Evolutionary conservation across 108 stramenopile genomes (phyloP), one percentile per base, ranked within the genome.

Genomic region (Mayamaea pseudoterrestris): DNA sequence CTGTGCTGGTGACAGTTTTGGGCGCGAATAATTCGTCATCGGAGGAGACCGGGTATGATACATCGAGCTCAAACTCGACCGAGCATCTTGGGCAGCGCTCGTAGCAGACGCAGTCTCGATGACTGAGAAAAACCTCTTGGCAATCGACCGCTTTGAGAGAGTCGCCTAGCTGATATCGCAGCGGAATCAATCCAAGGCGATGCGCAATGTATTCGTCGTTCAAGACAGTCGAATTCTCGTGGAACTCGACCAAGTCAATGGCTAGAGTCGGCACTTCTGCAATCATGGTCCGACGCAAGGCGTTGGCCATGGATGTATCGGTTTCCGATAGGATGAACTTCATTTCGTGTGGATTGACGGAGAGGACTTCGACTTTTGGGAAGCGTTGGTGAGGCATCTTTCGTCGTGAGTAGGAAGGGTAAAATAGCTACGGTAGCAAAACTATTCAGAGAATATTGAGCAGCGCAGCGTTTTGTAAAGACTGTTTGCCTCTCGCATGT

Each of bases 191-290:
- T 9, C 98, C 98, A 53, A 99, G 44, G 18, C 98, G 70, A 73
- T 99, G 98, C 8, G 94, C 93, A 41, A 99, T 75, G 51, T 94
- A 94, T 65, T 99, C 98, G 63, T 99, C 98, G 37, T 95, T 90
- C 43, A 97, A 43, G 4, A 85, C 88, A 26, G 88, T 76, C 0
- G 94, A 76, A 77, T 99, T 99, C 27, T 92, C 92, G 29, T 70
- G 57, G 67, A 94, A 80, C 40, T 85, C 83, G 14, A 99, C 98
- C 26, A 96, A 68, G 53, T 99, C 96, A 57, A 99, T 97, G 4
- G 92, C 92, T 62, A 99, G 40, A 0, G 95, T 97, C 12, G 86
- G 85, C 2, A 88, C 86, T 75, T 99, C 96, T n/a, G 82, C 90
- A 51, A 96, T 95, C 88, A 98, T 92, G 35, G 96, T 90, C 11